Base-by-base conservation (phyloP, 805 yeast species). In the Yarrowia sp. region DNA sequence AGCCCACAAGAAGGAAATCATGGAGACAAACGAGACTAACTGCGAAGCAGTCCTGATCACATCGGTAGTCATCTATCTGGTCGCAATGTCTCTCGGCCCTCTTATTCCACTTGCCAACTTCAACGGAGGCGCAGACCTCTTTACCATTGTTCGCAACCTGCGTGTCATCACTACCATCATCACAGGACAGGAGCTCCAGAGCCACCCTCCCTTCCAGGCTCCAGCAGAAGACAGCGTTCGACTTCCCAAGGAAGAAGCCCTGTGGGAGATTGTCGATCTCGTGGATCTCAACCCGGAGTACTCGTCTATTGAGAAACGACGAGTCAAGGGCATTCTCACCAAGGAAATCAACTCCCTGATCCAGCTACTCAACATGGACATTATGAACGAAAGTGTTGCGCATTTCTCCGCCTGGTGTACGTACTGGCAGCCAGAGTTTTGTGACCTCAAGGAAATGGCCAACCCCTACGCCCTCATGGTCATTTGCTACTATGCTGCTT, bases 381-480 rank as follows among this genome's bases (percentile, higher is more conserved):
- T 26, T 11, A 14, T 8, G 12, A n/a, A n/a, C 26, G 4, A 28
- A 1, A 24, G 62, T 26, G 46, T 38, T n/a, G 33, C 48, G 2
- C 62, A 54, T 21, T 38, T 54, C 9, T 38, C 62, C 14, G 62
- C 48, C 19, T 54, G 44, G 48, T 40, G 48, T 26, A 54, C 48
- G 10, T 54, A 54, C 48, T 54, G 62, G 62, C 44, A 40, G 17
- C 44, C 62, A 7, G 62, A 36, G 8, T 54, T 54, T 11, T 19
- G 7, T 11, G 35, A 54, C 12, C 48, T 54, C 35, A 36, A 38
- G 21, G 19, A n/a, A 1, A 11, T 14, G 1, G 33, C 26, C 4
- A 54, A 54, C 35, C 62, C 62, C 21, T 54, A 54, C 16, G 62
- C 62, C 17, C 28, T 38, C 11, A 26, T 54, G 33, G 16, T 54